Base-by-base conservation (phyloP, 106 monocot genomes). In the Platanthera guangdongensis region DNA sequence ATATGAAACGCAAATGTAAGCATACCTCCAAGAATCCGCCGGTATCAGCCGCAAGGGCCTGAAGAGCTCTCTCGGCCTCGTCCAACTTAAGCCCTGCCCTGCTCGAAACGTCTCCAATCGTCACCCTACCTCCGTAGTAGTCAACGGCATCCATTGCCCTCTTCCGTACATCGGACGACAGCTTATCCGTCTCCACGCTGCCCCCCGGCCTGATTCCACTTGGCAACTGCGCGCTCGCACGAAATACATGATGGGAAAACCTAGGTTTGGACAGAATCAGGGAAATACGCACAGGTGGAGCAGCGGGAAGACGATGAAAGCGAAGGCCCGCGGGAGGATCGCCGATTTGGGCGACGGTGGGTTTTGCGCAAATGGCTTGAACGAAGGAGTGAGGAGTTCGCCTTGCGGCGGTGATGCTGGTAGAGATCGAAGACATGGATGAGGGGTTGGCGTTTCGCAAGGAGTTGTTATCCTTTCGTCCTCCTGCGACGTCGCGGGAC, bases 1-100 rank as follows among this genome's bases (percentile, higher is more conserved):
- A 70, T 3, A 10, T 8, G 53, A 53, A 39, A 48, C 47, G 67
- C 32, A 70, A 70, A 47, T 46, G 4, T 70, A 57, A 52, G 45
- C 63, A 78, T 80, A 99, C 99, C 99, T 99, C 99, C 68, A 99
- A 75, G 80, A 99, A 99, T 67, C 99, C 99, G 10, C 80, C 82
- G 32, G 99, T 88, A 78, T 99, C 99, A 0, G 99, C 85, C 0
- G 99, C 99, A 46, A 99, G 83, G 3, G 99, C 99, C 81, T 99
- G 99, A 3, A 99, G 92, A 52, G 99, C 89, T 63, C 79, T 85
- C 84, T 99, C 94, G 1, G 94, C 87, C 83, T 92, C 88, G n/a
- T 77, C 75, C 52, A 94, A 14, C 85, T 99, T 90, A 9, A 99
- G 74, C 51, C 99, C 97, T 11, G 94, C 86, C 60, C 75, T 75